Conservation (phyloP, 1,284 basidiomycete species). For the Grifola frondosa region DNA sequence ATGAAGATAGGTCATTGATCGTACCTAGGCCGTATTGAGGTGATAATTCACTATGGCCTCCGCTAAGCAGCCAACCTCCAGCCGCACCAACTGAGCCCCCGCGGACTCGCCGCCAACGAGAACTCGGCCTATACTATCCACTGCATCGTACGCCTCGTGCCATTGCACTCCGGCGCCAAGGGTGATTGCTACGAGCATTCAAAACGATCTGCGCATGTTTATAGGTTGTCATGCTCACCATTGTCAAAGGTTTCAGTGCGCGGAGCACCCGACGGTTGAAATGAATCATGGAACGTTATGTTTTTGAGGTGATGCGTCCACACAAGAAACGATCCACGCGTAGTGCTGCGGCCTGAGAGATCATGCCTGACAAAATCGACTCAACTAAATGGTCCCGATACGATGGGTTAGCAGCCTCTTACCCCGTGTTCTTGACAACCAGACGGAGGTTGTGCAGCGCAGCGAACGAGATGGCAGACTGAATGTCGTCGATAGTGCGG, state of each 20-base stretch:
- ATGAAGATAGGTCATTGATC: neutral
- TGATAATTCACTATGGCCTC: slow-evolving; percentile 39
- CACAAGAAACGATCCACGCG: slow-evolving; percentile 21
- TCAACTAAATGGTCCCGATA: neutral
- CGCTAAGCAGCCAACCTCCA: slow-evolving; percentile 45
- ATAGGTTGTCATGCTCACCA: slow-evolving; percentile 7
- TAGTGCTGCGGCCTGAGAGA: slow-evolving; percentile 24
- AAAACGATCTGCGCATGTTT: slow-evolving; percentile 5
- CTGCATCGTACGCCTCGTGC: slow-evolving; percentile 41
- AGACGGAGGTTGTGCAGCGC: slow-evolving; percentile 39
- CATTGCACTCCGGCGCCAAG: slow-evolving; percentile 47
- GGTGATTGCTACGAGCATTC: slow-evolving; percentile 33
- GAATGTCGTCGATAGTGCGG: slow-evolving; percentile 34
- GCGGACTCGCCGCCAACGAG: slow-evolving; percentile 30
- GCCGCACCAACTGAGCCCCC: slow-evolving; percentile 34
- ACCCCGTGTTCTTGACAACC: slow-evolving; percentile 52
- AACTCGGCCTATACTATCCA: slow-evolving; percentile 19
- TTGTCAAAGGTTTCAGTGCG: slow-evolving; percentile 12
- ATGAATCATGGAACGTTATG: slow-evolving; percentile 27
- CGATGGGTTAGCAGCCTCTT: slow-evolving; percentile 4
- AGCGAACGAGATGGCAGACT: slow-evolving; percentile 42
- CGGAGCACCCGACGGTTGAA: slow-evolving; percentile 20
- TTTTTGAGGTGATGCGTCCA: slow-evolving; percentile 29
- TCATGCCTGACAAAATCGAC: slow-evolving; percentile 19
- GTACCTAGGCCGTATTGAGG: slow-evolving; percentile 45